phyloP scores from a whole-genome alignment of 805 yeast species.

The Lachancea sp. region DNA sequence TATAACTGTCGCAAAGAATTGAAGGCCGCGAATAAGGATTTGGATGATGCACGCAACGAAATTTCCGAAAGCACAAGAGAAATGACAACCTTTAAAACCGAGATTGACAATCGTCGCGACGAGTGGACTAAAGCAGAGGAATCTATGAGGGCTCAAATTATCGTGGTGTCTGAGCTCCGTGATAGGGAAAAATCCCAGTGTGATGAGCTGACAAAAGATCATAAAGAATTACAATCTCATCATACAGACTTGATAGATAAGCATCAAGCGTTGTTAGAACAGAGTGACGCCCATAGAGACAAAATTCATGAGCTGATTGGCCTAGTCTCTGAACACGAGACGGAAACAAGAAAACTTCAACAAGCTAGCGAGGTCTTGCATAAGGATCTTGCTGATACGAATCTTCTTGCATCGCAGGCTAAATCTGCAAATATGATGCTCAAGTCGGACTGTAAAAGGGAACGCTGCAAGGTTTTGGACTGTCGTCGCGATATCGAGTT shows the following conservation, averaged over 20 bases:
- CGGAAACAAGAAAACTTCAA: conserved; percentile 2
- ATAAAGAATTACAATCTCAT: neutral
- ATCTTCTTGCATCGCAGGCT: conserved; percentile 1
- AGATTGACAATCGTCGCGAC: neutral
- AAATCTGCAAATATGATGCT: conserved; percentile 17
- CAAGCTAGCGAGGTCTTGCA: conserved; percentile 2
- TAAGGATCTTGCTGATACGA: neutral
- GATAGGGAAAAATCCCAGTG: neutral
- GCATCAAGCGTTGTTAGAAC: conserved; percentile 12
- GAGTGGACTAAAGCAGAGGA: neutral
- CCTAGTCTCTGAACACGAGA: conserved; percentile 1
- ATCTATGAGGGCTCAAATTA: neutral
- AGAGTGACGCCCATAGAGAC: conserved; percentile 8
- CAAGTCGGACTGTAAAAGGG: conserved; percentile 20
- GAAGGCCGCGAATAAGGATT: neutral
- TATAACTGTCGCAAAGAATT: conserved; percentile 8
- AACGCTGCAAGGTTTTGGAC: conserved; percentile 24
- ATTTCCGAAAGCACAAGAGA: conserved; percentile 1
- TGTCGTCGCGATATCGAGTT: conserved; percentile 16
- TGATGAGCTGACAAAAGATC: neutral
- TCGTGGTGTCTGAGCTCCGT: neutral
- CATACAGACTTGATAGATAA: neutral
- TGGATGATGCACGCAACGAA: conserved; percentile 4
- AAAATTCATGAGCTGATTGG: conserved; percentile 6
- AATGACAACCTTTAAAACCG: conserved; percentile 1